Evolutionary conservation across 495 filamentous ascomycete genomes (phyloP).

Genomic region (Annulohypoxylon moriforme): DNA sequence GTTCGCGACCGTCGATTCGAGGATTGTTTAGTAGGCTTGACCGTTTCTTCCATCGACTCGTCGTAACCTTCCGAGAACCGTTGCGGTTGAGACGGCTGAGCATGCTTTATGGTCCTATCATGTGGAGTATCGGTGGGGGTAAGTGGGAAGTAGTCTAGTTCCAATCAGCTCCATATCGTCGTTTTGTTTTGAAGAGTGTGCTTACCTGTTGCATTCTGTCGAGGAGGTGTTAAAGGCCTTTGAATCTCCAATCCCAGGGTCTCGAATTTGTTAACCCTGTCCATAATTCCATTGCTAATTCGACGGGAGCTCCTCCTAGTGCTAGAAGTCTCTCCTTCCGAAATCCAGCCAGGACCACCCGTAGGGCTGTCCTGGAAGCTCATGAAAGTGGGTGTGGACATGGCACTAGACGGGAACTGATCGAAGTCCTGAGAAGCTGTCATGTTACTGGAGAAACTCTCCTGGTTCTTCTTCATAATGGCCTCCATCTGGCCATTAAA

Average conservation of each 20-base stretch:
- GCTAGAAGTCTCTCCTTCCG: conserved; percentile 55
- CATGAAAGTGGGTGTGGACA: conserved; percentile 61
- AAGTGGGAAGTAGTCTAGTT: conserved; percentile 59
- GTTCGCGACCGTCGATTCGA: conserved; percentile 39
- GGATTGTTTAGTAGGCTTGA: conserved; percentile 59
- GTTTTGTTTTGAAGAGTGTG: conserved; percentile 3
- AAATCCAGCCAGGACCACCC: conserved; percentile 56
- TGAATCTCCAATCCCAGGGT: conserved; percentile 55
- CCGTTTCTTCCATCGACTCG: conserved; percentile 68
- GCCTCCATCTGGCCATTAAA: conserved; percentile 57
- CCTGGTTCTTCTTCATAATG: conserved; percentile 58
- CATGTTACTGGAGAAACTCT: conserved; percentile 48
- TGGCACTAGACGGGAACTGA: conserved; percentile 53
- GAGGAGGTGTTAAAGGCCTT: conserved; percentile 68
- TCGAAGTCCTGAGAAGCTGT: conserved; percentile 52
- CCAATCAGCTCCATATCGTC: not conserved
- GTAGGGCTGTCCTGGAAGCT: conserved; percentile 57
- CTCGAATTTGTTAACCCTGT: conserved; percentile 64
- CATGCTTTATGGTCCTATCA: conserved; percentile 48
- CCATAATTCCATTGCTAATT: conserved; percentile 65
- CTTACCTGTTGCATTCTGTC: conserved; percentile 66
- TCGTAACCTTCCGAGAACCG: conserved; percentile 64
- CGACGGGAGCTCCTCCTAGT: conserved; percentile 55
- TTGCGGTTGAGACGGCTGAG: conserved; percentile 45
- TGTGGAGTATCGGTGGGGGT: conserved; percentile 62